Base-by-base conservation (phyloP, 164 flowering plant genomes). In the Kingdonia uniflora region DNA sequence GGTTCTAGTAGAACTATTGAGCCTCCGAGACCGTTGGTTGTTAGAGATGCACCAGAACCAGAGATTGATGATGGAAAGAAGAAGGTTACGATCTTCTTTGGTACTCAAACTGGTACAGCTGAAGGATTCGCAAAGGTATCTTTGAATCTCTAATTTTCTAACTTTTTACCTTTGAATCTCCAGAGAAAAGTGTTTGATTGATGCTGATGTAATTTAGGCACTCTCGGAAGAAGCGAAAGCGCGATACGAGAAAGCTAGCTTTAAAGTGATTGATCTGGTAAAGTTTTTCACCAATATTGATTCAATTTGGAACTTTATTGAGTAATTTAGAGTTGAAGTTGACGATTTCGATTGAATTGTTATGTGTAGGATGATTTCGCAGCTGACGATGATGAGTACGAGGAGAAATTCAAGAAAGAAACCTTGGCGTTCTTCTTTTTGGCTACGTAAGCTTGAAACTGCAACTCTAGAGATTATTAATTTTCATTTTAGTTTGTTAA, bases 71-170 rank as follows among this genome's bases (percentile, higher is more conserved):
- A 76, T 38, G 95, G 95, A 8, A 79, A 58, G 76, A 78, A 72
- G 73, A 87, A 82, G 70, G 96, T 91, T 56, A 80, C 91, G 42
- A 61, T 91, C 62, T 80, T 91, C 61, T 91, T 79, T 53, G 98
- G 98, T 3, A 91, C 96, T 0, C 98, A 91, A 65, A 91, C 98
- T 22, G 98, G 98, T 1, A 91, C 98, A 0, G 96, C 98, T 23
- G 98, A 91, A 64, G 98, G 98, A n/a, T 91, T 91, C 50, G 98
- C 98, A 1, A 91, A 91, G 96, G 97, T 90, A 29, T 8, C 35
- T 29, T 29, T 29, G 35, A 8, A 29, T 4, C 35, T n/a, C n/a
- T n/a, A n/a, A n/a, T n/a, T n/a, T n/a, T n/a, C n/a, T n/a, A n/a
- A n/a, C n/a, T n/a, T n/a, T n/a, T n/a, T n/a, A n/a, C n/a, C n/a